phyloP scores from a whole-genome alignment of 177 flowering plant species.

The Vitis hybrid region DNA sequence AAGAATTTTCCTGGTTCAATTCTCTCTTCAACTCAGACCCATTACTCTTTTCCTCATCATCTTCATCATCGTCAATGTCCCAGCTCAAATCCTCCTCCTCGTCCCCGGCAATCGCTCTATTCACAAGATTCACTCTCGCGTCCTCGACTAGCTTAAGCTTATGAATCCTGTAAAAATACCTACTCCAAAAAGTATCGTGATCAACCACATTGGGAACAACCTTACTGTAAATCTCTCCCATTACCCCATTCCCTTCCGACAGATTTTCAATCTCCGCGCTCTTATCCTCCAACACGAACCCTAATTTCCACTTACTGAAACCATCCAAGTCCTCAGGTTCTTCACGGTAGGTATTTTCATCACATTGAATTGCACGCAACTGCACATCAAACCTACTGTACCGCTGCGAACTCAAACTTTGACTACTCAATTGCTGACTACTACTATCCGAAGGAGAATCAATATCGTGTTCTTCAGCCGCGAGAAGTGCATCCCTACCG shows the following conservation, averaged over 20 bases:
- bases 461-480: conserved; percentile 24
- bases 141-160: conserved; percentile 71
- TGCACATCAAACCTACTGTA: conserved; percentile 73
- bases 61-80: conserved; percentile 69
- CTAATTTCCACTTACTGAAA: conserved; percentile 58
- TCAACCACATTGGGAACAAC: conserved; percentile 59
- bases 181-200: conserved; percentile 61
- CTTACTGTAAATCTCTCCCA: conserved; percentile 46
- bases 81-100: conserved; percentile 88
- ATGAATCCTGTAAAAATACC: conserved; percentile 69
- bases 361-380: conserved; percentile 46
- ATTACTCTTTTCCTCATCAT: conserved; percentile 14
- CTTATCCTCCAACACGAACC: conserved; percentile 59
- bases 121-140: conserved; percentile 72
- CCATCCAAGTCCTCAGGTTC: conserved; percentile 35
- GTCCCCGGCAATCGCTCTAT: conserved; percentile 65
- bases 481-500: conserved; percentile 49
- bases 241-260: conserved; percentile 41
- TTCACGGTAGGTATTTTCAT: conserved; percentile 48
- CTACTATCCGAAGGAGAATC: conserved; percentile 24
- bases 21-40: conserved; percentile 9
- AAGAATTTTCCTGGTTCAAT: conserved; percentile 9
- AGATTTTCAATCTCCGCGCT: conserved; percentile 53
- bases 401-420: conserved; percentile 25
- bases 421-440: conserved; percentile 5